Conservation (phyloP, 192 early-diverging fungal genomes). For the Diversispora epigaea region DNA sequence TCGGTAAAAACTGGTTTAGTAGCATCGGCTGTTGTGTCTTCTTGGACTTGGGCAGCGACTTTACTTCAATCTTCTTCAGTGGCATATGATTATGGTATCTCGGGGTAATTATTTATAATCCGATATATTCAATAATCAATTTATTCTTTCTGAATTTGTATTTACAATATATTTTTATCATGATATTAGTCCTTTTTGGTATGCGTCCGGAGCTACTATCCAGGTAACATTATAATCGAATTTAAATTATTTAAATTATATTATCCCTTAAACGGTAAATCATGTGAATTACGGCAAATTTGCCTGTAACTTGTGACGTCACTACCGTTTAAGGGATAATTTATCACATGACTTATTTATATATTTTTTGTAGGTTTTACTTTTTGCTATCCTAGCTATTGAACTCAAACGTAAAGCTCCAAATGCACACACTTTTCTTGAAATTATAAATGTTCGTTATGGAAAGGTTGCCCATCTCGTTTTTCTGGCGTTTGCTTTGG, state of each 20-base stretch:
- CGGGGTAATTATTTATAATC: constrained; percentile 31
- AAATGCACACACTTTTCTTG: constrained; percentile 73
- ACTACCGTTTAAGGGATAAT: too few relatives aligned
- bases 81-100: constrained; percentile 69
- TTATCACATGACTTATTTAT: neutral
- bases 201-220: constrained; percentile 66
- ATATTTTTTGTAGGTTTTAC: constrained; percentile 46
- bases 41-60: constrained; percentile 73
- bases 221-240: constrained; percentile 41
- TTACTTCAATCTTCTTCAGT: constrained; percentile 67
- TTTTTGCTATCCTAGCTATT: constrained; percentile 75
- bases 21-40: constrained; percentile 66
- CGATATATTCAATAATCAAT: too few relatives aligned
- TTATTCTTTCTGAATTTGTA: neutral
- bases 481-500: constrained; percentile 54
- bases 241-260: neutral
- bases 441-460: constrained; percentile 67
- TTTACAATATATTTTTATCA: neutral
- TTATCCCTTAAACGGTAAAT: too few relatives aligned
- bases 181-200: constrained; percentile 54
- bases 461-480: constrained; percentile 61
- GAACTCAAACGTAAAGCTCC: constrained; percentile 71
- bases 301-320: too few relatives aligned
- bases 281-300: too few relatives aligned
- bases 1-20: constrained; percentile 68